Evolutionary conservation across 192 early-diverging fungal species (phyloP), one percentile per base, ranked within the genome.

Genomic region (Lunasporangiospora selenospora): DNA sequence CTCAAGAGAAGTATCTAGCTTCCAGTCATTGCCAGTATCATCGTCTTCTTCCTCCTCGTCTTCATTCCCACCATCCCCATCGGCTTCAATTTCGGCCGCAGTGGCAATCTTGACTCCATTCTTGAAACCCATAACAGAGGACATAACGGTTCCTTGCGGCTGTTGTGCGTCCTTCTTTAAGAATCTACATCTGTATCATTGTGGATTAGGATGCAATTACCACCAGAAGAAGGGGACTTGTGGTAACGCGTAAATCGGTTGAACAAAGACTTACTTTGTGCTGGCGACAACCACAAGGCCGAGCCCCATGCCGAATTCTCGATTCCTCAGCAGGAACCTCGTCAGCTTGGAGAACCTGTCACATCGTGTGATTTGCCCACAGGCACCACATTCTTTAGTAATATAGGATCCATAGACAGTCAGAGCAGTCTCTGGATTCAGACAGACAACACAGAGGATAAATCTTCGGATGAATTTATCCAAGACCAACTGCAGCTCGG

Each of bases 361-460:
- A 10, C 76, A 80, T 21, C 82, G 88, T 78, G 69, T 73, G 13
- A 40, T 57, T 37, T 62, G 60, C 19, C 69, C 69, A 63, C 69
- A 73, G 29, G 69, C 69, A 0, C 69, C 69, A 58, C 69, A 73
- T 24, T 73, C 69, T 33, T 73, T 73, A 53, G 63, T 58, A 42
- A 73, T 73, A 27, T 73, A 42, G 19, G 54, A 63, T 32, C 63
- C 58, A 11, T 53, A 63, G 18, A 73, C 42, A 2, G 61, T 73
- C 64, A 97, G 81, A 57, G 96, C 95, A 6, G 97, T 99, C 79
- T 99, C 97, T 10, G 97, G 97, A 67, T 96, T 98, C 63, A 85
- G 85, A 85, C 97, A 99, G 44, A 85, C 83, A 29, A 77, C 80
- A 77, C 97, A 99, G 47, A 99, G 75, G 16, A 99, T 96, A 77